Percentiles rank a stretch among this genome's conserved stretches.
These are phyloP conservation scores for Cryptosporidium ubiquitum DNA, from an alignment of 169 alveolate species.

Conservation along the genomic window DNA sequence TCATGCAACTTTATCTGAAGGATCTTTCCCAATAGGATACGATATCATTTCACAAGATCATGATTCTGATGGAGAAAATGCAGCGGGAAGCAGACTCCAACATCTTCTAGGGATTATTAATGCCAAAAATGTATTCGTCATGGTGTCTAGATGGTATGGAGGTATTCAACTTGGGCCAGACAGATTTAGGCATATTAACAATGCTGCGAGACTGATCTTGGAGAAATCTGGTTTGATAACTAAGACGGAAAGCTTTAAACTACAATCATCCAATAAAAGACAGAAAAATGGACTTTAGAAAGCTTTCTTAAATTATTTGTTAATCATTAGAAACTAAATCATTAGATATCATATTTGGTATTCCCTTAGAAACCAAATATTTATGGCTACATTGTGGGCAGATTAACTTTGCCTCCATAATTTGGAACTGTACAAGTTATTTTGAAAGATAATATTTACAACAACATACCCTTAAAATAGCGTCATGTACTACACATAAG, in stretches of 20 bases:
- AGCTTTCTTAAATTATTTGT: neutral
- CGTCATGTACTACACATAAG: constrained; percentile 66
- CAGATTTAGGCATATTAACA: constrained; percentile 76
- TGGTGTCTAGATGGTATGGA: constrained; percentile 78
- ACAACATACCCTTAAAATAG: constrained; percentile 54
- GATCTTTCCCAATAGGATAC: constrained; percentile 66
- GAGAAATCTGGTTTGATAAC: constrained; percentile 73
- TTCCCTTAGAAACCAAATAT: constrained; percentile 77
- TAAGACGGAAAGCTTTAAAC: neutral
- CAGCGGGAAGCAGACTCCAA: constrained; percentile 77
- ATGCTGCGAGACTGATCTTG: constrained; percentile 74
- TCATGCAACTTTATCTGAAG: neutral
- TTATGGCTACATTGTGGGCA: constrained; percentile 76
- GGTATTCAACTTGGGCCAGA: constrained; percentile 77
- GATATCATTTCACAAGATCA: constrained; percentile 71
- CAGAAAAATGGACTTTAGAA: neutral
- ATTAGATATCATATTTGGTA: constrained; percentile 76
- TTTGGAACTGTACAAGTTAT: constrained; percentile 67
- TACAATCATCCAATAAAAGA: neutral
- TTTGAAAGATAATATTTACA: constrained; percentile 27
- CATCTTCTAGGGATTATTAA: constrained; percentile 49
- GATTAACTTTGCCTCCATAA: constrained; percentile 76
- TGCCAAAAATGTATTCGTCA: constrained; percentile 72
- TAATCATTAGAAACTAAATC: neutral
- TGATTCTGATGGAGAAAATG: constrained; percentile 76